phyloP scores from a whole-genome alignment of 2,329 filamentous ascomycete species.

The Colletotrichum tofieldiae region DNA sequence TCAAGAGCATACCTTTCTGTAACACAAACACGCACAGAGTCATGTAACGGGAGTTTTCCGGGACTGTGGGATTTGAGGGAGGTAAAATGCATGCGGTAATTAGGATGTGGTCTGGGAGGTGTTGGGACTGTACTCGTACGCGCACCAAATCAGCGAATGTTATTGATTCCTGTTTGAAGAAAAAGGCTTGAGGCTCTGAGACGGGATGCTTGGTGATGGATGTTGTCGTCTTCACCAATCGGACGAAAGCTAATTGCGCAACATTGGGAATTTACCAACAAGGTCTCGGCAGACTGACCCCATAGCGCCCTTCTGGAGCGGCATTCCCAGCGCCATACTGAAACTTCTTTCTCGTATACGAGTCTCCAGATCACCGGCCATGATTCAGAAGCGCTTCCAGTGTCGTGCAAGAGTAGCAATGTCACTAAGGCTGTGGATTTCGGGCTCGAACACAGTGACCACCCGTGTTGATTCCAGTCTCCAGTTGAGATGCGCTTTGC shows the following conservation, averaged over 20 bases:
- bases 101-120: background rate
- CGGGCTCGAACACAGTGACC: too few species aligned
- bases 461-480: too few species aligned
- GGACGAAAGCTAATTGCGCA: background rate
- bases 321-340: background rate
- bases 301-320: background rate
- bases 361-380: too few species aligned
- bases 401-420: too few species aligned
- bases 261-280: background rate
- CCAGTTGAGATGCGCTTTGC: too few species aligned
- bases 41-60: background rate
- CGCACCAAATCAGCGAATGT: background rate
- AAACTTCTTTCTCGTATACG: too few species aligned
- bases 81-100: background rate
- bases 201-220: background rate
- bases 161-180: background rate
- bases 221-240: background rate
- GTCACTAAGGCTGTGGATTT: too few species aligned
- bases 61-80: background rate
- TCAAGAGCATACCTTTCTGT: background rate
- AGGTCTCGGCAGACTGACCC: background rate
- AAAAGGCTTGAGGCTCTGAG: background rate
- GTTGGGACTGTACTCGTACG: constrained; percentile 10
- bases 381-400: too few species aligned
- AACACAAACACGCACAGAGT: background rate